Conservation (phyloP, 2,329 filamentous ascomycete species). For the Periconia macrospinosa region DNA sequence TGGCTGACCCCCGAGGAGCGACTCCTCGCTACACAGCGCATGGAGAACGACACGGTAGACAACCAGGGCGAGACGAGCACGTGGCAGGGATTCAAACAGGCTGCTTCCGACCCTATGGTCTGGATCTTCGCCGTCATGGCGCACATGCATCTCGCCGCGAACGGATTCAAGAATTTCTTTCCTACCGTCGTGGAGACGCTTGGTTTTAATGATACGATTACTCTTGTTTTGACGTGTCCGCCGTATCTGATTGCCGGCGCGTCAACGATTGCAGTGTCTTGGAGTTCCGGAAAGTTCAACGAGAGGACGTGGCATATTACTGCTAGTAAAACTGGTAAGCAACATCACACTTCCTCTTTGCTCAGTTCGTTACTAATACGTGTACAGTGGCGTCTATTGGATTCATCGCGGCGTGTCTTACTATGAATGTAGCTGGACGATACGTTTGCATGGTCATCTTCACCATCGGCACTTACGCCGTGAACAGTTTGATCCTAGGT, state of each 20-base stretch:
- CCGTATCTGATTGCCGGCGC: constrained; percentile 36
- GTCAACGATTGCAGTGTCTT: constrained; percentile 22
- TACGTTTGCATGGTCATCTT: constrained; percentile 37
- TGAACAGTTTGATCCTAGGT: constrained; percentile 44
- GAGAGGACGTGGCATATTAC: constrained; percentile 45
- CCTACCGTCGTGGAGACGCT: constrained; percentile 54
- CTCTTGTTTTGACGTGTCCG: constrained; percentile 51
- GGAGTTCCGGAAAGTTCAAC: constrained; percentile 26
- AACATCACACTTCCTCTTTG: too few relatives aligned
- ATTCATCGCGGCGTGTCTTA: constrained; percentile 41
- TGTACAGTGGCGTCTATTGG: constrained; percentile 40
- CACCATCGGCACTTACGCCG: constrained; percentile 39
- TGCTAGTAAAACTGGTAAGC: constrained; percentile 26
- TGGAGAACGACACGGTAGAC: constrained; percentile 54
- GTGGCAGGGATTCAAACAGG: constrained; percentile 55
- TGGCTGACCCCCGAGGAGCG: constrained; percentile 53
- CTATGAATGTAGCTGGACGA: constrained; percentile 39
- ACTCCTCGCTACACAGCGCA: constrained; percentile 36
- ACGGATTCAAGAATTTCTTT: constrained; percentile 52
- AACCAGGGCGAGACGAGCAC: constrained; percentile 49
- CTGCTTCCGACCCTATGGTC: constrained; percentile 53
- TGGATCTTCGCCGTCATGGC: constrained; percentile 42
- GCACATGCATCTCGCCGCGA: constrained; percentile 31
- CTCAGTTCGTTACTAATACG: too few relatives aligned
- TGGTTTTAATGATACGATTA: constrained; percentile 53